phyloP scores from a whole-genome alignment of 2,329 filamentous ascomycete species.

The Chrysosporium queenslandicum region DNA sequence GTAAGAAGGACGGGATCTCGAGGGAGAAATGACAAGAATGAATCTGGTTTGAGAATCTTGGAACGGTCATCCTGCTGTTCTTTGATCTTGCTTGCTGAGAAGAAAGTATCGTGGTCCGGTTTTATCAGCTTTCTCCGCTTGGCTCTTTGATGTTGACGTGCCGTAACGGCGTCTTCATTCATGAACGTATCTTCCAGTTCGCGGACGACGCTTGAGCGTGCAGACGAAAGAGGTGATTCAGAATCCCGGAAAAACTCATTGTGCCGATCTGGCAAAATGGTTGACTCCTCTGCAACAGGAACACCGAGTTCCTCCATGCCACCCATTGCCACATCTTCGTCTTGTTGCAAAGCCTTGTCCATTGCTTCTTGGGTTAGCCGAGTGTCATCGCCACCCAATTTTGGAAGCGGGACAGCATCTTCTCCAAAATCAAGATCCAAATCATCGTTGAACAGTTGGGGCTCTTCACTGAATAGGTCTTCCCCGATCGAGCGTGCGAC shows the following conservation, averaged over 20 bases:
- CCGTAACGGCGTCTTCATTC: slow-evolving; percentile 42
- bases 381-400: slow-evolving; percentile 29
- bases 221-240: slow-evolving; percentile 46
- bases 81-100: slow-evolving; percentile 68
- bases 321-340: slow-evolving; percentile 45
- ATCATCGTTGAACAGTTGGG: slow-evolving; percentile 45
- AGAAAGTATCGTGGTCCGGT: slow-evolving; percentile 69
- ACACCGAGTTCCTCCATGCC: slow-evolving; percentile 45
- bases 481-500: slow-evolving; percentile 51
- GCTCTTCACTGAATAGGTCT: slow-evolving; percentile 49
- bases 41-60: slow-evolving; percentile 71
- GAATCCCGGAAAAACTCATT: slow-evolving; percentile 35
- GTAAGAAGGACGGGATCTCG: slow-evolving; percentile 78
- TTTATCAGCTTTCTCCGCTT: slow-evolving; percentile 73
- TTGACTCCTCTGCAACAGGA: slow-evolving; percentile 47
- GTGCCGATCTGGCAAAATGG: slow-evolving; percentile 23
- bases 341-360: slow-evolving; percentile 45
- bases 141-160: slow-evolving; percentile 60
- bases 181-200: slow-evolving; percentile 54
- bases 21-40: slow-evolving; percentile 77
- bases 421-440: slow-evolving; percentile 44
- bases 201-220: slow-evolving; percentile 42
- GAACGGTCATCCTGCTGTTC: slow-evolving; percentile 76
- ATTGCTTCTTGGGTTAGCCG: slow-evolving; percentile 44
- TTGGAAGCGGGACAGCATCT: slow-evolving; percentile 36